Base-by-base conservation (phyloP, 257 asterid genomes). In the Linaria vulgaris region DNA sequence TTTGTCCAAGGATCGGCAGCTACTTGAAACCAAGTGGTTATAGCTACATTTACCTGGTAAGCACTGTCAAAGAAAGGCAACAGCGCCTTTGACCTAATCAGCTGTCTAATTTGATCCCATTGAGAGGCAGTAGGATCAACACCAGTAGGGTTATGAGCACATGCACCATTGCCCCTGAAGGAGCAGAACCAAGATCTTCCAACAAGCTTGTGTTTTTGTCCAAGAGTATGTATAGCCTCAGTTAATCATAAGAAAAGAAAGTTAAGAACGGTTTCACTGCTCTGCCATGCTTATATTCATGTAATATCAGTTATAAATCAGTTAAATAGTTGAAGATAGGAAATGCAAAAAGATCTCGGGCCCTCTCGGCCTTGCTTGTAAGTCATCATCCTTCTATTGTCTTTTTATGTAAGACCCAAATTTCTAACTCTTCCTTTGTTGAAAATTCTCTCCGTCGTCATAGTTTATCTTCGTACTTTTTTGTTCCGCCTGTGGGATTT, bases 131-230 rank as follows among this genome's bases (percentile, higher is more conserved):
- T 92, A 48, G 99, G 99, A 78, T 92, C 99, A 62, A 92, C 99
- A 68, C 99, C 99, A 52, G 99, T 92, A 45, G 99, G 99, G 76
- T 92, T 92, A 75, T 92, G 99, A 59, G 99, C 99, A 72, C 99
- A 92, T 41, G 96, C 68, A 92, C 95, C 53, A 92, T 79, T 50
- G 95, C 94, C 67, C 99, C 99, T 8, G 91, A 73, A 56, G 96
- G 96, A 59, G 99, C 96, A 62, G 97, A 87, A 48, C 85, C 88
- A 75, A 92, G 97, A 79, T n/a, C n/a, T n/a, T n/a, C n/a, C n/a
- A n/a, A n/a, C n/a, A n/a, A n/a, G n/a, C n/a, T n/a, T n/a, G n/a
- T n/a, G n/a, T n/a, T n/a, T n/a, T n/a, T n/a, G n/a, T n/a, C n/a
- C n/a, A n/a, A n/a, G n/a, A n/a, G n/a, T n/a, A n/a, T n/a, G n/a